These are phyloP conservation scores for Colletotrichum horii DNA, from an alignment of 2,329 filamentous ascomycete genomes.

Conservation along the genomic window DNA sequence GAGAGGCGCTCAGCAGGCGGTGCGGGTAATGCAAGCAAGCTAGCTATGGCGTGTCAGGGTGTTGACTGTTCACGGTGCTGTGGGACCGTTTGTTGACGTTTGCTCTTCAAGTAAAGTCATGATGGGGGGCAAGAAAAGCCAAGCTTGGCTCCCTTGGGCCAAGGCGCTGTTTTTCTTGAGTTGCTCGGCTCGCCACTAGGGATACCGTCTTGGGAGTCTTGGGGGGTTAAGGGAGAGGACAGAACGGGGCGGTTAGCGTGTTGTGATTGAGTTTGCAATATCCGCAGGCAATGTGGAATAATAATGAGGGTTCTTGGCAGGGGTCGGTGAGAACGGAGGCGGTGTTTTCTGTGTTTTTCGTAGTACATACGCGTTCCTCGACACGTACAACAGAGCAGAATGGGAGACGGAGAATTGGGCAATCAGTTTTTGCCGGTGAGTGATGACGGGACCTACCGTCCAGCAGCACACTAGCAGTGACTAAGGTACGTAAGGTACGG, in stretches of 20 bases:
- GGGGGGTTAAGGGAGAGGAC: not conserved
- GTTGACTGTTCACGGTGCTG: not conserved
- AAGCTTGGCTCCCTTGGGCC: not conserved
- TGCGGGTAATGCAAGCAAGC: not conserved
- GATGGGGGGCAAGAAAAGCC: not conserved
- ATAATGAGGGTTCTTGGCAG: conserved; percentile 2
- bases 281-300: not conserved
- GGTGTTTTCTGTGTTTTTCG: not conserved
- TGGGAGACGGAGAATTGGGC: not conserved
- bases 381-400: not conserved
- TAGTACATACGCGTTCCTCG: not conserved
- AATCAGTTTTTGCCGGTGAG: not conserved
- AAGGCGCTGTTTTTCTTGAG: not conserved
- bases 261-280: not conserved
- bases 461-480: too few species aligned
- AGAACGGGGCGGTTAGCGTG: not conserved
- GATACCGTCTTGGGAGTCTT: not conserved
- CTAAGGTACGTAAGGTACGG: too few species aligned
- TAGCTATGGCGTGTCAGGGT: not conserved
- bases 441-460: not conserved
- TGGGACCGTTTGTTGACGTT: not conserved
- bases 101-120: not conserved
- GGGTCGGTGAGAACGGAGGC: not conserved
- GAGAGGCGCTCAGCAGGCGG: not conserved
- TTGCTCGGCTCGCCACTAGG: not conserved